A percentile compares a stretch with the other conserved stretches of the same genome.
Evolutionary conservation across 768 basidiomycete genomes (phyloP).

Genomic region (Termitomyces sp.): DNA sequence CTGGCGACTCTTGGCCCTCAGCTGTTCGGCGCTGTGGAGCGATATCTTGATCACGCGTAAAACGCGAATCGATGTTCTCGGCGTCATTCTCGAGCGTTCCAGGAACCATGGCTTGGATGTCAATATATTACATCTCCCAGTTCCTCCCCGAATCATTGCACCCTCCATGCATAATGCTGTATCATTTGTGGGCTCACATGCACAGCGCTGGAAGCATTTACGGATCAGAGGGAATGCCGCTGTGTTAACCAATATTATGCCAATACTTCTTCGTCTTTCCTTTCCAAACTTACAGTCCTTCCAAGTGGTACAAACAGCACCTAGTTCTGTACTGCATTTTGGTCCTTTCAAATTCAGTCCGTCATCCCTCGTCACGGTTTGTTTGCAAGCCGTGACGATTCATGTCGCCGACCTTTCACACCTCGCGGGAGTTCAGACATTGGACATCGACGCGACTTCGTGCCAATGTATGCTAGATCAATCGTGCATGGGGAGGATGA

Average conservation of each 20-base stretch:
- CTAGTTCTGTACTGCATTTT: neutral
- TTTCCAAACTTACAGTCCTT: neutral
- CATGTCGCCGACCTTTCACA: neutral
- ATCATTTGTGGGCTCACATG: neutral
- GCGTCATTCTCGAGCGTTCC: neutral
- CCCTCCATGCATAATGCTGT: neutral
- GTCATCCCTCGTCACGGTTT: neutral
- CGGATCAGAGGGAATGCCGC: neutral
- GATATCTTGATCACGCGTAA: neutral
- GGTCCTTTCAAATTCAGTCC: neutral
- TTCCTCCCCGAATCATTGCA: neutral
- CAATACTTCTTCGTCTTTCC: neutral
- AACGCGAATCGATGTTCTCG: neutral
- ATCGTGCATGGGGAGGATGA: neutral
- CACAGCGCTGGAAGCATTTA: neutral
- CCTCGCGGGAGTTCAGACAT: neutral
- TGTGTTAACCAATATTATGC: neutral
- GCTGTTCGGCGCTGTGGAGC: neutral
- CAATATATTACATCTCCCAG: neutral
- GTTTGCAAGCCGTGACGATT: neutral
- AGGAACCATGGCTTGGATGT: neutral
- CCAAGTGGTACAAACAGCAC: neutral
- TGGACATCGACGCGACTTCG: neutral
- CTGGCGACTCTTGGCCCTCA: neutral
- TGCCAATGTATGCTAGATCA: neutral